Evolutionary conservation across 768 basidiomycete genomes (phyloP).

Genomic region (Russula abietina): DNA sequence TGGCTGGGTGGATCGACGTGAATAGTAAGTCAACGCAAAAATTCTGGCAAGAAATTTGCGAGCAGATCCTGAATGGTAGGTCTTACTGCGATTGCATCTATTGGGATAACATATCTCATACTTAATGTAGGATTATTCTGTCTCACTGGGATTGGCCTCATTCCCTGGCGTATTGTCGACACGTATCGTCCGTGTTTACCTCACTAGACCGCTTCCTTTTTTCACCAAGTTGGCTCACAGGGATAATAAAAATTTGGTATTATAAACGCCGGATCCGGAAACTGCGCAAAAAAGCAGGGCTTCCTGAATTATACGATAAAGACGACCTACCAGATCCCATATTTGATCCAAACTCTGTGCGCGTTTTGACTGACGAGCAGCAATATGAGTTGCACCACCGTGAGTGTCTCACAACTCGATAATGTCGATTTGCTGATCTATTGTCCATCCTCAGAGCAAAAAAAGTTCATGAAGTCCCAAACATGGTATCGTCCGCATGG

Average conservation of each 20-base stretch:
- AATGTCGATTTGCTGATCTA: conserved; percentile 7
- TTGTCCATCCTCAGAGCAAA: conserved; percentile 46
- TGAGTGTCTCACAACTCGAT: conserved; percentile 33
- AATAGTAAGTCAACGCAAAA: conserved; percentile 64
- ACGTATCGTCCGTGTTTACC: conserved; percentile 51
- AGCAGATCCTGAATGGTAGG: conserved; percentile 70
- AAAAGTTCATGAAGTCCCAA: conserved; percentile 60
- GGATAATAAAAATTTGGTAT: conserved; percentile 67
- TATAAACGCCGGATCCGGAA: conserved; percentile 57
- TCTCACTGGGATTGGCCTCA: conserved; percentile 70
- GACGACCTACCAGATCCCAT: conserved; percentile 79
- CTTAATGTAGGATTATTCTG: conserved; percentile 59
- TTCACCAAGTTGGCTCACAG: conserved; percentile 33
- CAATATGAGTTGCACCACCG: conserved; percentile 60
- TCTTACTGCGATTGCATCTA: not conserved
- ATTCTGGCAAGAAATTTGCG: conserved; percentile 76
- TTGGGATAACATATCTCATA: not conserved
- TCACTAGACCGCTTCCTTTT: not conserved
- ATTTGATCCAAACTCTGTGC: conserved; percentile 64
- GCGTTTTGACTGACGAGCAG: conserved; percentile 60
- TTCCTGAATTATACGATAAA: conserved; percentile 63
- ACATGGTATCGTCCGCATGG: conserved; percentile 88
- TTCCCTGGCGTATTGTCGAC: conserved; percentile 69
- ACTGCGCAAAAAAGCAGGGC: conserved; percentile 53
- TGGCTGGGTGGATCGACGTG: conserved; percentile 61